These are phyloP conservation scores for Cryptosporidium meleagridis DNA, from an alignment of 169 alveolate genomes.

Conservation along the genomic window DNA sequence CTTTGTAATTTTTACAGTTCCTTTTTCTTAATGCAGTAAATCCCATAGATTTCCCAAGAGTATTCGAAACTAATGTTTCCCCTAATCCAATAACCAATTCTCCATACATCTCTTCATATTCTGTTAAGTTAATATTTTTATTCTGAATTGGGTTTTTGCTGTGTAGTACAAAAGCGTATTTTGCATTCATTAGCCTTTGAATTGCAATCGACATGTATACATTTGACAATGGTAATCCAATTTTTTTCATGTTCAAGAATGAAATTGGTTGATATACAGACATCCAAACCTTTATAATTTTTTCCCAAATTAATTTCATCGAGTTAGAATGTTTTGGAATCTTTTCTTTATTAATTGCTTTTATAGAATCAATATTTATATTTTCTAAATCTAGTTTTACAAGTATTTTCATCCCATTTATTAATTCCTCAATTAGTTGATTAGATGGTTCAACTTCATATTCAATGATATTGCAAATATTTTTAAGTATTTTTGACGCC, in stretches of 20 bases:
- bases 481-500: neutral
- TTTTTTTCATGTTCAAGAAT: conserved; percentile 82
- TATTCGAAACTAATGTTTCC: conserved; percentile 83
- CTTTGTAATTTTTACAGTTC: conserved; percentile 39
- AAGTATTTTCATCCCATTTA: conserved; percentile 72
- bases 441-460: conserved; percentile 75
- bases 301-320: conserved; percentile 71
- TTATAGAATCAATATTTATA: neutral
- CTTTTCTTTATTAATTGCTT: neutral
- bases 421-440: conserved; percentile 70
- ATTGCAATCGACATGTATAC: conserved; percentile 83
- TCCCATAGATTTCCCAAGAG: conserved; percentile 88
- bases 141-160: conserved; percentile 86
- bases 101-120: conserved; percentile 86
- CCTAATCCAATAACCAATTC: conserved; percentile 89
- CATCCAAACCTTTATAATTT: conserved; percentile 86
- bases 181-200: conserved; percentile 90
- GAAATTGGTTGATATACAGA: conserved; percentile 85
- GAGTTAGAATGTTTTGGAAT: neutral
- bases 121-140: conserved; percentile 60
- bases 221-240: conserved; percentile 79
- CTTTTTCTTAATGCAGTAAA: conserved; percentile 81
- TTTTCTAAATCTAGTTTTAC: neutral
- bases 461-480: conserved; percentile 24
- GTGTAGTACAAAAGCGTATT: conserved; percentile 92